These are phyloP conservation scores for Nakazawaea siamensis DNA, from an alignment of 805 yeast species.

Conservation along the genomic window DNA sequence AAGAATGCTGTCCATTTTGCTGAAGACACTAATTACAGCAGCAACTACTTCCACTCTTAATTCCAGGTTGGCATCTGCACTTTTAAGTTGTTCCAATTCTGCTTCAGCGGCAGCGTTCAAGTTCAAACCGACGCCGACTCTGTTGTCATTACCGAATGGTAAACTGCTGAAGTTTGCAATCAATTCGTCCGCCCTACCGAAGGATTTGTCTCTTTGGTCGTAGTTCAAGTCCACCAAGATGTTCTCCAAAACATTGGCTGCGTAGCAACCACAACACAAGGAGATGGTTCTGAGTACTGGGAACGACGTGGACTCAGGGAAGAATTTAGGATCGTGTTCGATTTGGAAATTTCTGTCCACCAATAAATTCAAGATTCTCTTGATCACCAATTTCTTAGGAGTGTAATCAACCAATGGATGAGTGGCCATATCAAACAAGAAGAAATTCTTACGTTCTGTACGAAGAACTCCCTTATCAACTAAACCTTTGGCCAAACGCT, in stretches of 20 bases:
- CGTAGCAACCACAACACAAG: conserved; percentile 82
- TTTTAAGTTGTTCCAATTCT: conserved; percentile 43
- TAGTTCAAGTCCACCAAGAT: conserved; percentile 69
- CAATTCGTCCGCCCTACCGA: conserved; percentile 89
- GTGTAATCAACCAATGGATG: conserved; percentile 88
- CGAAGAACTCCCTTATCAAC: conserved; percentile 95
- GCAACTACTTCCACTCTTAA: conserved; percentile 83
- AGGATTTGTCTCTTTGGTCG: conserved; percentile 87
- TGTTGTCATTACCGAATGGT: conserved; percentile 58
- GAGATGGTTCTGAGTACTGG: conserved; percentile 71
- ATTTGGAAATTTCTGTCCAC: conserved; percentile 63
- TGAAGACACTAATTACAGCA: conserved; percentile 83
- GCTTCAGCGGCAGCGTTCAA: conserved; percentile 38
- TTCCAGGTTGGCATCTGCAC: conserved; percentile 30
- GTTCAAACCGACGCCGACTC: conserved; percentile 62
- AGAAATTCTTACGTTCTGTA: conserved; percentile 91
- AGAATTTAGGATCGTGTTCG: conserved; percentile 47
- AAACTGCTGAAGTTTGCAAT: conserved; percentile 73
- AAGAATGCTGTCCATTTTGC: conserved; percentile 65
- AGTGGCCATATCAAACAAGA: conserved; percentile 96
- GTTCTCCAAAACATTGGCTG: conserved; percentile 94
- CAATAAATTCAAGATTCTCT: conserved; percentile 62
- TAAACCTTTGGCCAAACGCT: conserved; percentile 89
- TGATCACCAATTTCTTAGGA: conserved; percentile 74
- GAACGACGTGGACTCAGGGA: conserved; percentile 61